phyloP scores from a whole-genome alignment of 305 asterid species.

The Fraxinus angustifolia region DNA sequence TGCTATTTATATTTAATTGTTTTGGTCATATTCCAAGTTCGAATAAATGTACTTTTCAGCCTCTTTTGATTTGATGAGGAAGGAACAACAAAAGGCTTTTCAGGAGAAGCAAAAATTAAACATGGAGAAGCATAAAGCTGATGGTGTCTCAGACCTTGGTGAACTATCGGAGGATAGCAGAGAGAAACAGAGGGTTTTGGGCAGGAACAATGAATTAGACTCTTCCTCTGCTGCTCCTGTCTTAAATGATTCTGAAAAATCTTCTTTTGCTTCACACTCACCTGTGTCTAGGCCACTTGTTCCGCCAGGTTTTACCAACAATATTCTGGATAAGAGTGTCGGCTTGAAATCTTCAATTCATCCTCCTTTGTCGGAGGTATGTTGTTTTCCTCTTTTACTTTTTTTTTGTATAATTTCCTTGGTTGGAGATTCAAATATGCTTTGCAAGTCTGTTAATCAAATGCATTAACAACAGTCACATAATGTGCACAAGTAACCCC shows the following conservation, averaged over 20 bases:
- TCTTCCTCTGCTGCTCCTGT: conserved; percentile 31
- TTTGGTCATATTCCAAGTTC: conserved; percentile 12
- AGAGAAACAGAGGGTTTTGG: conserved; percentile 42
- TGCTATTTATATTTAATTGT: conserved; percentile 12
- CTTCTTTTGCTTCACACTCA: conserved; percentile 53
- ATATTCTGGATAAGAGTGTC: conserved; percentile 54
- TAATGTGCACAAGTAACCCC: background rate
- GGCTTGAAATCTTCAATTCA: conserved; percentile 45
- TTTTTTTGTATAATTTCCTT: background rate
- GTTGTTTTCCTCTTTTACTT: background rate
- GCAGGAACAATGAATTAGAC: conserved; percentile 41
- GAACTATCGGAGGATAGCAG: conserved; percentile 41
- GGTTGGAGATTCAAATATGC: conserved; percentile 16
- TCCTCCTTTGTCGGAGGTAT: conserved; percentile 57
- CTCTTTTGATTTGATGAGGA: conserved; percentile 88
- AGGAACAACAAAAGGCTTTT: conserved; percentile 76
- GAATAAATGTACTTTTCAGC: conserved; percentile 40
- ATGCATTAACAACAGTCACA: background rate
- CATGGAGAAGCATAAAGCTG: conserved; percentile 45
- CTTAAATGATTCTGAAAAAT: conserved; percentile 50
- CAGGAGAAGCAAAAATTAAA: conserved; percentile 74
- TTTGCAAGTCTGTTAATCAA: background rate
- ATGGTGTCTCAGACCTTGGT: conserved; percentile 36
- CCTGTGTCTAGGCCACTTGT: conserved; percentile 71
- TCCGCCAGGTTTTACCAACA: conserved; percentile 83